Percentiles rank a stretch among this genome's conserved stretches.
phyloP scores from a whole-genome alignment of 2,329 filamentous ascomycete species.

The Cladorrhinum sp. region DNA sequence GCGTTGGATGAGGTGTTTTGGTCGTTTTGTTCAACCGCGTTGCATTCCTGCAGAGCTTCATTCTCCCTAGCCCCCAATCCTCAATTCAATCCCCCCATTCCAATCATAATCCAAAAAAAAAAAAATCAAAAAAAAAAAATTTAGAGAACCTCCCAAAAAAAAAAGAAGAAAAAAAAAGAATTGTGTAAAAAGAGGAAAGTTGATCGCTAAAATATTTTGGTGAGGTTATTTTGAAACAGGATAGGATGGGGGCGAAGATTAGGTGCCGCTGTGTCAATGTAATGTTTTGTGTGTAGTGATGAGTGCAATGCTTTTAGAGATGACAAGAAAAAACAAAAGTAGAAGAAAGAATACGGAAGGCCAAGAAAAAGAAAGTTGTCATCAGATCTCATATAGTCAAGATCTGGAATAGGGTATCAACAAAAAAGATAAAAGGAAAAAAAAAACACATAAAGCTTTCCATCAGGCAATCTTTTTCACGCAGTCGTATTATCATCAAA shows the following conservation, averaged over 20 bases:
- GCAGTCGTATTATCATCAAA: constrained; percentile 59
- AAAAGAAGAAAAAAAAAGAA: not conserved
- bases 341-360: constrained; percentile 2
- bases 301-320: not conserved
- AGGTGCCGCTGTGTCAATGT: not conserved
- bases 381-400: not conserved
- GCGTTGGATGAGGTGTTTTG: not conserved
- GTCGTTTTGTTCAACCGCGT: not conserved
- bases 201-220: not conserved
- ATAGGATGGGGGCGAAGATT: not conserved
- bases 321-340: not conserved
- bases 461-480: constrained; percentile 4
- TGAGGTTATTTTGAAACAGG: not conserved
- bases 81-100: not conserved
- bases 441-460: not conserved
- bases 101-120: not conserved
- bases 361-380: constrained; percentile 10
- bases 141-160: not conserved
- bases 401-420: constrained; percentile 10
- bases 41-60: not conserved
- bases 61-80: not conserved
- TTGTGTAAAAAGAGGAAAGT: not conserved
- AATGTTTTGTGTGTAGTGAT: not conserved
- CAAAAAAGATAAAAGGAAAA: constrained; percentile 10
- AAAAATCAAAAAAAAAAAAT: constrained; percentile 5